Conservation (phyloP, 805 yeast species). For the Diddensiella transvaalensis region DNA sequence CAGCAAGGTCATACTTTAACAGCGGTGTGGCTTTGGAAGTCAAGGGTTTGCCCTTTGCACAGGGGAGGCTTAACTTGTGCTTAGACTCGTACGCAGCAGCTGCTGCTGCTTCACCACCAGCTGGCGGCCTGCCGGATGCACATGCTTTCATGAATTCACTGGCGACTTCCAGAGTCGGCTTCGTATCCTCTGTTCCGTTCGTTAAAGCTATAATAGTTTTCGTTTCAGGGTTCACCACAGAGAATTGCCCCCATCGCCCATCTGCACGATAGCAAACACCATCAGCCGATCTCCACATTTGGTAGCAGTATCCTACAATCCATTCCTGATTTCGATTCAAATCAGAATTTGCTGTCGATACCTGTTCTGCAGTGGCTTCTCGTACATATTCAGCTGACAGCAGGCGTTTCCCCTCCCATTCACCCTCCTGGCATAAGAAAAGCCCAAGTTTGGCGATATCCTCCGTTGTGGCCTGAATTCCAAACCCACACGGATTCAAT, state of each 20-base stretch:
- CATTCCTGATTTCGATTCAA: conserved; percentile 2
- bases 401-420: conserved; percentile 17
- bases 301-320: conserved; percentile 18
- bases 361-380: conserved; percentile 11
- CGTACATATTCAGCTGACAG: conserved; percentile 11
- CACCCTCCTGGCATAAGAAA: conserved; percentile 13
- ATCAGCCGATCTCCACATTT: conserved; percentile 12
- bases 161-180: conserved; percentile 1
- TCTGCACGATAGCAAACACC: conserved; percentile 14
- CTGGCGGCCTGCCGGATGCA: background rate
- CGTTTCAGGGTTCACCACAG: conserved; percentile 11
- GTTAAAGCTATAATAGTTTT: conserved; percentile 17
- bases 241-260: conserved; percentile 18
- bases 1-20: background rate
- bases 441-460: conserved; percentile 19
- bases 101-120: background rate
- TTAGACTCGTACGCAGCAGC: background rate
- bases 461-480: conserved; percentile 15
- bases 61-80: background rate
- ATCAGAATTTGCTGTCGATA: background rate
- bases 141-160: conserved; percentile 3
- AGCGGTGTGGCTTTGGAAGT: background rate
- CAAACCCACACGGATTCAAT: conserved; percentile 11
- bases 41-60: background rate
- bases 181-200: conserved; percentile 6